Evolutionary conservation across 192 early-diverging fungal genomes (phyloP).

Genomic region (Backusella australiensis): DNA sequence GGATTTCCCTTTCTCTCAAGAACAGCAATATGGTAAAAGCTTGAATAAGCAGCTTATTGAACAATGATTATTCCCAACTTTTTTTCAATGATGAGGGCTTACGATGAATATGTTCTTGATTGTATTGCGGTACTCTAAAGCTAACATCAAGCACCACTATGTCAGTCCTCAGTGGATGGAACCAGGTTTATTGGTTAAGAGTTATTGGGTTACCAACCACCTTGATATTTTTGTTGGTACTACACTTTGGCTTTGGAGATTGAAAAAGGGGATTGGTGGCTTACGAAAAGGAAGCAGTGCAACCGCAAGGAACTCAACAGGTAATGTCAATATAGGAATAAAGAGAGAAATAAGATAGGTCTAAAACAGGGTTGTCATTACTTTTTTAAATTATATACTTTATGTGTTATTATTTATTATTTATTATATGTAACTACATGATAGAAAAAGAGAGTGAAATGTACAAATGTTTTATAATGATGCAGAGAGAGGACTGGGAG

Average conservation of each 20-base stretch:
- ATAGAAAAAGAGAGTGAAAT: background rate
- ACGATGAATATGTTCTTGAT: slow-evolving; percentile 77
- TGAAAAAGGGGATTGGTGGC: slow-evolving; percentile 83
- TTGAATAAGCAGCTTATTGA: slow-evolving; percentile 45
- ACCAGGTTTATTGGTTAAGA: slow-evolving; percentile 74
- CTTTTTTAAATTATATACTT: no score
- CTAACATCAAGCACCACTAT: slow-evolving; percentile 74
- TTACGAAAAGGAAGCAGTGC: slow-evolving; percentile 69
- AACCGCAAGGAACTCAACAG: slow-evolving; percentile 45
- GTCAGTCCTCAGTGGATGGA: slow-evolving; percentile 52
- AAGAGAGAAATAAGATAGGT: no score
- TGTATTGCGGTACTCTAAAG: slow-evolving; percentile 81
- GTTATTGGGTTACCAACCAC: slow-evolving; percentile 87
- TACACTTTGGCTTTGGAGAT: slow-evolving; percentile 84
- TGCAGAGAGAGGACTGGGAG: slow-evolving; percentile 12
- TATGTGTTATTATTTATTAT: no score
- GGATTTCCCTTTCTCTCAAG: no score
- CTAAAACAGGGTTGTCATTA: no score
- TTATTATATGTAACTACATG: background rate
- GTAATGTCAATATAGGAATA: background rate
- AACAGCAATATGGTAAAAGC: slow-evolving; percentile 38
- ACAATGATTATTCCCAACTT: background rate
- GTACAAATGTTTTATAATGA: background rate
- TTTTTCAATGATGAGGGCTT: slow-evolving; percentile 54
- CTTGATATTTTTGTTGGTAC: slow-evolving; percentile 71